Percentiles rank a stretch among this genome's conserved stretches.
These are phyloP conservation scores for Trichoderma citrinoviride DNA, from an alignment of 2,329 filamentous ascomycete genomes.

Conservation along the genomic window DNA sequence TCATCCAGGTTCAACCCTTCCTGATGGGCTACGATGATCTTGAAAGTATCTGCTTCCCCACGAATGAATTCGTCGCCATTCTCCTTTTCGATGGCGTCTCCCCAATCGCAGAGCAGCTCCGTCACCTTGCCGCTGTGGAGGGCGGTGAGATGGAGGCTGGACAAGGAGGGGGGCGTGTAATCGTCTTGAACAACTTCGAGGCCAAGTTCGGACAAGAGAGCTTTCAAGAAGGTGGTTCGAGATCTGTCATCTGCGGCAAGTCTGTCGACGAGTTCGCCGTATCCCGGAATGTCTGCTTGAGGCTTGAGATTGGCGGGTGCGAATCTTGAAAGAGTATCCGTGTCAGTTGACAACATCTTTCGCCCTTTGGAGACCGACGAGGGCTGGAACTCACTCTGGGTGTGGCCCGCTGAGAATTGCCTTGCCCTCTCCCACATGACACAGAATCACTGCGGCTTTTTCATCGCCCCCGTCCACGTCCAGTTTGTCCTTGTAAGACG, in stretches of 20 bases:
- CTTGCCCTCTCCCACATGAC: slow-evolving; percentile 75
- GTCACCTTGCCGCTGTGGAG: slow-evolving; percentile 61
- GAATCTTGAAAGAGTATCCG: slow-evolving; percentile 58
- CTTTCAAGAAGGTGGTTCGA: slow-evolving; percentile 72
- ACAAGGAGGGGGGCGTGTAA: slow-evolving; percentile 72
- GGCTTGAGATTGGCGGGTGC: slow-evolving; percentile 72
- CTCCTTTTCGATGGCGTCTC: slow-evolving; percentile 64
- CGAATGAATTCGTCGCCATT: slow-evolving; percentile 70
- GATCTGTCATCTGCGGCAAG: slow-evolving; percentile 67
- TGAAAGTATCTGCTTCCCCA: slow-evolving; percentile 80
- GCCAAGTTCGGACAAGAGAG: slow-evolving; percentile 75
- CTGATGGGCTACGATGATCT: slow-evolving; percentile 67
- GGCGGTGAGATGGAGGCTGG: slow-evolving; percentile 77
- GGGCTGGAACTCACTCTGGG: slow-evolving; percentile 65
- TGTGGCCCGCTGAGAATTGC: slow-evolving; percentile 84
- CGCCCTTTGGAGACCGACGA: no score
- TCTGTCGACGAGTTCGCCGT: slow-evolving; percentile 65
- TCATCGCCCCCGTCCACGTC: slow-evolving; percentile 72
- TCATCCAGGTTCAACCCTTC: slow-evolving; percentile 58
- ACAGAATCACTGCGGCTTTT: slow-evolving; percentile 77
- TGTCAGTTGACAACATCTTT: slow-evolving; percentile 9
- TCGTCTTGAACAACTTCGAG: slow-evolving; percentile 72
- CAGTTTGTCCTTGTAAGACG: slow-evolving; percentile 71
- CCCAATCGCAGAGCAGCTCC: slow-evolving; percentile 63
- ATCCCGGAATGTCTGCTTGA: slow-evolving; percentile 64